Percentiles rank a stretch among this genome's conserved stretches.
phyloP scores from a whole-genome alignment of 805 yeast genomes.

The Pichia heedii region DNA sequence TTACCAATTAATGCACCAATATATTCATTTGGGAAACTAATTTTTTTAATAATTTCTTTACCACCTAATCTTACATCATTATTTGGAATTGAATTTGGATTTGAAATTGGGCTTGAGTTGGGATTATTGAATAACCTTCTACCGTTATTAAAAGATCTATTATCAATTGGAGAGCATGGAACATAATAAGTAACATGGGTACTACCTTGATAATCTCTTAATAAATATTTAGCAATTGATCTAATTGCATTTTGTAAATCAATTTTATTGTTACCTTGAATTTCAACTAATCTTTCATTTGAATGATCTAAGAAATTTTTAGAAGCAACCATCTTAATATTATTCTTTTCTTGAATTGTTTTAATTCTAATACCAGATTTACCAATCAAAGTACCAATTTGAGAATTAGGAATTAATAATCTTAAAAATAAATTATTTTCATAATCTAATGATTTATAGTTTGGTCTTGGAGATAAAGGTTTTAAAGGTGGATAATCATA shows the following conservation, averaged over 20 bases:
- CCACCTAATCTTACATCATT: conserved; percentile 13
- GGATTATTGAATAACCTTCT: too few relatives aligned
- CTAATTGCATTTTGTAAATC: conserved; percentile 48
- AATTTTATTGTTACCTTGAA: conserved; percentile 63
- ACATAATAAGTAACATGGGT: conserved; percentile 56
- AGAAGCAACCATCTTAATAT: conserved; percentile 79
- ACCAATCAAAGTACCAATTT: conserved; percentile 85
- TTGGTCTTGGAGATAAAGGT: conserved; percentile 45
- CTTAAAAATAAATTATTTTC: conserved; percentile 52
- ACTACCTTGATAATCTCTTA: conserved; percentile 64
- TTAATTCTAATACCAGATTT: conserved; percentile 75
- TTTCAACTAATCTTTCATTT: conserved; percentile 77
- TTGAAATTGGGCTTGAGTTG: too few relatives aligned
- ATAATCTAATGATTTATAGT: conserved; percentile 41
- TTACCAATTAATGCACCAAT: conserved; percentile 89
- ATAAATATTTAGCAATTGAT: conserved; percentile 57
- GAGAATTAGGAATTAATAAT: conserved; percentile 70
- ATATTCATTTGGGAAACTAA: conserved; percentile 65
- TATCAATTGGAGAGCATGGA: conserved; percentile 31
- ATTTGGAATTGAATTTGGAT: not conserved
- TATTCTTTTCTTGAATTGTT: conserved; percentile 57
- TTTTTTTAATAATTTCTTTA: conserved; percentile 31
- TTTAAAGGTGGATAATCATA: conserved; percentile 53
- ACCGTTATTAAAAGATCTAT: not conserved
- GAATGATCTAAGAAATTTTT: conserved; percentile 75